A percentile compares a stretch with the other conserved stretches of the same genome.
Evolutionary conservation across 2,329 filamentous ascomycete genomes (phyloP).

Genomic region (Trichoderma sp.): DNA sequence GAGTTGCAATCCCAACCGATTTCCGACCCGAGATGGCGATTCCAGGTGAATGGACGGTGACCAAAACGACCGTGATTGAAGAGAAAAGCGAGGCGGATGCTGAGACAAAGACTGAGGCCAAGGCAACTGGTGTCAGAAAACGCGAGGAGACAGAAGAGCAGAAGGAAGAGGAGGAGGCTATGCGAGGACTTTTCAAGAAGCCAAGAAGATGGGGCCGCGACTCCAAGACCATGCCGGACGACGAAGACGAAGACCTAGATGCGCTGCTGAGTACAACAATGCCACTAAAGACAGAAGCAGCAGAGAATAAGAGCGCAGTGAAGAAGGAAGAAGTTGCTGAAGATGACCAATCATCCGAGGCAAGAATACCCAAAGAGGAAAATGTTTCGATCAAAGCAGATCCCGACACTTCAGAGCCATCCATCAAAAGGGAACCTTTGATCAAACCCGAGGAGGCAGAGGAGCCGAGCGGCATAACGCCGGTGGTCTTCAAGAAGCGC

Average conservation of each 20-base stretch:
- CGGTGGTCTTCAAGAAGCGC: constrained; percentile 77
- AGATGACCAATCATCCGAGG: constrained; percentile 26
- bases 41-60: constrained; percentile 83
- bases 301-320: constrained; percentile 32
- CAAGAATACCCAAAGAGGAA: constrained; percentile 28
- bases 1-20: constrained; percentile 78
- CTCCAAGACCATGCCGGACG: constrained; percentile 49
- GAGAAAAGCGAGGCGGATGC: constrained; percentile 45
- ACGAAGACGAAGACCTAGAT: constrained; percentile 61
- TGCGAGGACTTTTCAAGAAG: constrained; percentile 62
- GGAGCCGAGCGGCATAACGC: constrained; percentile 33
- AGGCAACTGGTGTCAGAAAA: constrained; percentile 62
- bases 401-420: constrained; percentile 27
- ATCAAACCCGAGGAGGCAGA: constrained; percentile 46
- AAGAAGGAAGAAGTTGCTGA: constrained; percentile 30
- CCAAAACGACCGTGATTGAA: constrained; percentile 61
- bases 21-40: constrained; percentile 81
- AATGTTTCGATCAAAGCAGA: constrained; percentile 45
- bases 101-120: constrained; percentile 45
- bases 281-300: constrained; percentile 23
- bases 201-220: constrained; percentile 56
- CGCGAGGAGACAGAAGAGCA: constrained; percentile 61
- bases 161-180: constrained; percentile 60
- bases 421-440: constrained; percentile 15
- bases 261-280: constrained; percentile 51